Base-by-base conservation (phyloP, 2,329 filamentous ascomycete species). In the Aspergillus arachidicola region DNA sequence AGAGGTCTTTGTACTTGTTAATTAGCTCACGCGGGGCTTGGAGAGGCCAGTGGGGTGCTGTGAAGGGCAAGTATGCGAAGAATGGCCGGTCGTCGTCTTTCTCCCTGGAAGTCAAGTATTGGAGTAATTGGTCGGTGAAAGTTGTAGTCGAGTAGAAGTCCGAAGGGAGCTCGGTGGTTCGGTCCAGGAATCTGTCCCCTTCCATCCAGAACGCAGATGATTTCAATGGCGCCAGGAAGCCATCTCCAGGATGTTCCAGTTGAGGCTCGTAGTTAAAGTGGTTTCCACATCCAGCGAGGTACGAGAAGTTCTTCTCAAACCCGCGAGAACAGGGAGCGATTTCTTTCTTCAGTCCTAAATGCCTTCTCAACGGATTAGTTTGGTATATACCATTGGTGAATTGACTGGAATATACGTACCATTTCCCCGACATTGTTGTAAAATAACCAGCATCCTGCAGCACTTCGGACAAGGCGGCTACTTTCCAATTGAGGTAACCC, bases 1-100 rank as follows among this genome's bases (percentile, higher is more conserved):
- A 41, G 38, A 41, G 16, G 19, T 41, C 38, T 41, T 41, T 80
- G 73, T 89, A 89, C 66, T 87, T 85, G 21, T 81, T 78, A 48
- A 85, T 82, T 59, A 83, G 82, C 63, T 86, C 82, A 58, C 80
- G 75, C 0, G 86, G 85, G 0, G 85, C 85, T 68, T 89, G 87
- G 9, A 89, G 75, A 1, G 86, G 87, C 86, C 87, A 89, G 67
- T 89, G 86, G 1, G 86, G 86, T 0, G 86, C 87, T 0, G 86
- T 86, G 71, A 88, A 89, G 1, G 86, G 85, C 2, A 86, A 77
- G 70, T 87, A 88, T 1, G 77, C 85, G 68, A 88, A 89, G 77
- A 89, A 88, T 0, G 86, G 83, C 16, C 71, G 72, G 28, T 75
- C 74, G 41, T 75, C 70, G 3, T 74, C 63, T 68, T 77, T 69